These are phyloP conservation scores for Senna siamea DNA, from an alignment of 306 rosid species.

Conservation along the genomic window DNA sequence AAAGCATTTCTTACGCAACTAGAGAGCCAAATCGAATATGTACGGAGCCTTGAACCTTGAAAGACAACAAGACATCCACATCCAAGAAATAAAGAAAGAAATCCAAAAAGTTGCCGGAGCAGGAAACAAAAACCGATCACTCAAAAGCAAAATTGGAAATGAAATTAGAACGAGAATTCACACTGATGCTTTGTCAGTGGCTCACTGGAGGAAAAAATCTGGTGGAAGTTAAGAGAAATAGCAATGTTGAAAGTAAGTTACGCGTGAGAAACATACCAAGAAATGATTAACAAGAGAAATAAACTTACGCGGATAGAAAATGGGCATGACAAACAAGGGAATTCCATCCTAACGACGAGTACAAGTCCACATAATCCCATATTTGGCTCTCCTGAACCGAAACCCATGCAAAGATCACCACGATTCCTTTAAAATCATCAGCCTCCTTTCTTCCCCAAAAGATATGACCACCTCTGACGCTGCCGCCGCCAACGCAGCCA, in stretches of 20 bases:
- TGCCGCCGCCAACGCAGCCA: constrained; percentile 47
- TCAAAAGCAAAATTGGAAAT: background rate
- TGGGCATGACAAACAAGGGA: constrained; percentile 82
- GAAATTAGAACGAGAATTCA: background rate
- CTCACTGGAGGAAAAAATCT: too few relatives aligned
- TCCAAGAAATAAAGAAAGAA: background rate
- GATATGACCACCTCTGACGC: constrained; percentile 53
- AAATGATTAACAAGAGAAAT: background rate
- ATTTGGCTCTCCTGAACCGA: constrained; percentile 64
- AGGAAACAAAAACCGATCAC: background rate
- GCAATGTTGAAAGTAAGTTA: background rate
- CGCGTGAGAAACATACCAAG: constrained; percentile 6
- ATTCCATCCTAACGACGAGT: constrained; percentile 82
- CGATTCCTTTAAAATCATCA: constrained; percentile 68
- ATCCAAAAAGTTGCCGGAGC: background rate
- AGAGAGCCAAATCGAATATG: background rate
- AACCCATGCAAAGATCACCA: constrained; percentile 86
- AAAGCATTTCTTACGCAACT: constrained; percentile 25
- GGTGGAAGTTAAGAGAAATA: background rate
- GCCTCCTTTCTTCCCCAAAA: constrained; percentile 81
- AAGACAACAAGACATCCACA: background rate
- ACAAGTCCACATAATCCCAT: constrained; percentile 64
- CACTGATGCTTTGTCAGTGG: background rate
- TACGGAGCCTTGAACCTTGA: background rate
- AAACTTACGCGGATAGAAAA: constrained; percentile 78